Conservation (phyloP, 75 land plant genomes). For the Picea sitchensis region DNA sequence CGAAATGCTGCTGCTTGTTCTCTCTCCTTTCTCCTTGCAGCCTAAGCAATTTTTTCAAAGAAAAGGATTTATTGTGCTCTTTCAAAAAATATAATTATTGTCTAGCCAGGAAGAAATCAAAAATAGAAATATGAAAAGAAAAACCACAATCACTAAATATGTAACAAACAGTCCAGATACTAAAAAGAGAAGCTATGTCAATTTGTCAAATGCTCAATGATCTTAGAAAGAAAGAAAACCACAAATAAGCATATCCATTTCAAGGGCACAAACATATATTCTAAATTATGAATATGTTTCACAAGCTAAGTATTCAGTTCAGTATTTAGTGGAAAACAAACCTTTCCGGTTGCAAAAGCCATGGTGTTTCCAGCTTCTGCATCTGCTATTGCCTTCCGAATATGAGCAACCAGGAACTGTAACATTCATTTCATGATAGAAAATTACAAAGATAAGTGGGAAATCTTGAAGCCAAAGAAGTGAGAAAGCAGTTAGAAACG, state of each 20-base stretch:
- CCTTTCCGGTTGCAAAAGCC: constrained; percentile 80
- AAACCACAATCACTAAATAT: neutral
- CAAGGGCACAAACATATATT: neutral
- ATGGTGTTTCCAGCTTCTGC: constrained; percentile 67
- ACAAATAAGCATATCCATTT: neutral
- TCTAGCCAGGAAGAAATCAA: neutral
- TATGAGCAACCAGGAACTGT: constrained; percentile 70
- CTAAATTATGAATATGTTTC: neutral
- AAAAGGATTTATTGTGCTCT: neutral
- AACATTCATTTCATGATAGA: constrained; percentile 5
- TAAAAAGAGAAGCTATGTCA: neutral
- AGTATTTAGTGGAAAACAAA: constrained; percentile 7
- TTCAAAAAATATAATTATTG: neutral
- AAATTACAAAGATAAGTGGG: neutral
- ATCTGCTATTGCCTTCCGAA: constrained; percentile 71
- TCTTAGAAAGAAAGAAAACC: neutral
- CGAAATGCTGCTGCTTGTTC: constrained; percentile 73
- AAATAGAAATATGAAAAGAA: neutral
- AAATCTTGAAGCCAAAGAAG: neutral
- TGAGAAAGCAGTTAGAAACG: neutral
- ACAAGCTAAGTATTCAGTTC: neutral
- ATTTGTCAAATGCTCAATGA: neutral
- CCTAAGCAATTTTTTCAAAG: constrained; percentile 17
- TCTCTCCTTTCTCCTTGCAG: constrained; percentile 73
- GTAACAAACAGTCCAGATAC: neutral